A percentile compares a stretch with the other conserved stretches of the same genome.
Conservation (phyloP, 495 filamentous ascomycete species). For the Penicillium soppii region DNA sequence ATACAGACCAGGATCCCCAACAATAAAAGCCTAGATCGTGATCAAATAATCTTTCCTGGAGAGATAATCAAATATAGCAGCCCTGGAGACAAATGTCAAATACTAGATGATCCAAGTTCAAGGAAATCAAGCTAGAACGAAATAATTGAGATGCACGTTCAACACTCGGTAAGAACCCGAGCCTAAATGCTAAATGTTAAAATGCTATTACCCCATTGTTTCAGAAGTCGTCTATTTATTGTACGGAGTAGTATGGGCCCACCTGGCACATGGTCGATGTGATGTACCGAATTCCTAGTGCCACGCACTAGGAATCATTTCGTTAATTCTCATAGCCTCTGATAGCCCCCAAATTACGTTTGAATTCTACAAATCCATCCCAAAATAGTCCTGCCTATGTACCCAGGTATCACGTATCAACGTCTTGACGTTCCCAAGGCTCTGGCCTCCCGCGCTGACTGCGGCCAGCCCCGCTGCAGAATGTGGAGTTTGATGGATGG, state of each 20-base stretch:
- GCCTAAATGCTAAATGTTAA: neutral
- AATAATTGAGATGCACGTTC: too few species aligned
- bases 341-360: neutral
- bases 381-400: neutral
- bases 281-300: neutral
- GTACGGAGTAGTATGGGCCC: too few species aligned
- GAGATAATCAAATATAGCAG: too few species aligned
- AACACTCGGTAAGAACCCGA: too few species aligned
- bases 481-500: constrained; percentile 9
- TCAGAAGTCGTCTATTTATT: neutral
- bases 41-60: too few species aligned
- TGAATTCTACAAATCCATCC: neutral
- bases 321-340: too few species aligned
- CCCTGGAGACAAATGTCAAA: too few species aligned
- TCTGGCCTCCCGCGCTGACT: constrained; percentile 4
- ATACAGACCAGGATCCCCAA: too few species aligned
- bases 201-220: neutral
- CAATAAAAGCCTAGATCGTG: too few species aligned
- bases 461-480: constrained; percentile 5
- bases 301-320: too few species aligned
- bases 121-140: too few species aligned
- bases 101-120: too few species aligned
- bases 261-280: neutral
- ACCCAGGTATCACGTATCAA: neutral
- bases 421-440: neutral